Evolutionary conservation across 345 rosid species (phyloP).

Genomic region (Rhodomyrtus tomentosa): DNA sequence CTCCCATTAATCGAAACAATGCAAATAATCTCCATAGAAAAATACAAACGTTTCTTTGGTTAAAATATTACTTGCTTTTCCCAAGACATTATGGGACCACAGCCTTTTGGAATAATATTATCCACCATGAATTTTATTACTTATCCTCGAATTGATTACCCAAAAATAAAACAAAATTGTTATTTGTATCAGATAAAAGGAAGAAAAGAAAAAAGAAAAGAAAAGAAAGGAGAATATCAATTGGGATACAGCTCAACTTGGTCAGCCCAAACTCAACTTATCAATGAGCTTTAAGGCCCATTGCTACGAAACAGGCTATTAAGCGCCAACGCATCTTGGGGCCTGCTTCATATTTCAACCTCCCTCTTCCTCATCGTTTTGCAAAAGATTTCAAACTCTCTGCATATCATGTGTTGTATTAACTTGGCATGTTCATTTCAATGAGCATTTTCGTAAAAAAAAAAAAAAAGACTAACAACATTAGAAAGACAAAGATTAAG

Average conservation of each 20-base stretch:
- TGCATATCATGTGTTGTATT: neutral
- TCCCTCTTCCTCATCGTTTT: neutral
- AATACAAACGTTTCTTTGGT: neutral
- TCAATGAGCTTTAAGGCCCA: neutral
- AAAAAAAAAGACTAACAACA: neutral
- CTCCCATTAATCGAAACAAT: neutral
- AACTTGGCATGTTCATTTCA: neutral
- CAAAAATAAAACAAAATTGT: neutral
- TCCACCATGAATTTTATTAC: neutral
- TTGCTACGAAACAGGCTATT: neutral
- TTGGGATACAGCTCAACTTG: neutral
- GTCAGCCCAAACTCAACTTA: neutral
- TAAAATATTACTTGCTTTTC: neutral
- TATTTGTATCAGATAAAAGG: neutral
- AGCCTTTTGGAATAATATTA: neutral
- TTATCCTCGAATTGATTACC: neutral
- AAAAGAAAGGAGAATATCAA: neutral
- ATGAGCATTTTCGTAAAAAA: neutral
- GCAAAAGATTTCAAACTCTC: neutral
- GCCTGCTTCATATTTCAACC: neutral
- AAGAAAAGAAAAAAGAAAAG: neutral
- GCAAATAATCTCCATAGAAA: neutral
- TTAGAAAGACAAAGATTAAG: neutral
- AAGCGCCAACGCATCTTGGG: neutral
- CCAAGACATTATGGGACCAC: neutral